phyloP scores from a whole-genome alignment of 2,329 filamentous ascomycete genomes.

The Dryadomyces quercus-mongolicae region DNA sequence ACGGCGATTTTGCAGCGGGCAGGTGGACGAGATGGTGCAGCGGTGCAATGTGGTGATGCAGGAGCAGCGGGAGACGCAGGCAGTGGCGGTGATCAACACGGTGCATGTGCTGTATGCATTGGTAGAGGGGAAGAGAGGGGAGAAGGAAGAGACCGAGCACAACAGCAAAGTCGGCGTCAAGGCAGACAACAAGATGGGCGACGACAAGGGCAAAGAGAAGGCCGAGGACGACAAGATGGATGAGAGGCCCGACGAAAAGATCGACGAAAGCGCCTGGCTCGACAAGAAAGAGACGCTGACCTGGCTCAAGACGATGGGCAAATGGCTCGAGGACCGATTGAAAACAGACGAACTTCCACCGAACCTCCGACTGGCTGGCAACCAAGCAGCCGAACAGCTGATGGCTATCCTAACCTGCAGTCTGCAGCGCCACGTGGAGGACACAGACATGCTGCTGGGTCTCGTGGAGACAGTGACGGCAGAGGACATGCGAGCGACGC shows the following conservation, averaged over 20 bases:
- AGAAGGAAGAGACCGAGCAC: constrained; percentile 50
- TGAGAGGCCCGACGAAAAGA: neutral
- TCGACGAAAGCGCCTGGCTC: constrained; percentile 42
- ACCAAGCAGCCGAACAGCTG: constrained; percentile 80
- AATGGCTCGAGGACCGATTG: constrained; percentile 66
- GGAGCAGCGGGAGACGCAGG: constrained; percentile 57
- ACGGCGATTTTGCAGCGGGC: constrained; percentile 60
- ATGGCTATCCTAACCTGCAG: constrained; percentile 77
- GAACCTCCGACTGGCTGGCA: constrained; percentile 66
- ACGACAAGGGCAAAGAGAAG: neutral
- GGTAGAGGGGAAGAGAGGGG: constrained; percentile 25
- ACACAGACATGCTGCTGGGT: constrained; percentile 73
- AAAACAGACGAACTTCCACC: constrained; percentile 57
- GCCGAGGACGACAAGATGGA: neutral
- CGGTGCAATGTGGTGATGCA: constrained; percentile 50
- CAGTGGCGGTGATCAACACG: constrained; percentile 66
- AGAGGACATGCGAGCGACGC: constrained; percentile 67
- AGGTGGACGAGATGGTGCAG: constrained; percentile 60
- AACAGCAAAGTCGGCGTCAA: constrained; percentile 54
- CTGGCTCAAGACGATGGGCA: constrained; percentile 56
- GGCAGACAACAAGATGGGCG: neutral
- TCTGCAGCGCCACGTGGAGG: constrained; percentile 59
- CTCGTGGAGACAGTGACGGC: constrained; percentile 74
- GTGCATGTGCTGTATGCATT: constrained; percentile 78
- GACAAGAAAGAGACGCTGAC: constrained; percentile 48